Percentiles rank a stretch among this genome's conserved stretches.
These are phyloP conservation scores for Choiromyces venosus DNA, from an alignment of 495 filamentous ascomycete species.

Conservation along the genomic window DNA sequence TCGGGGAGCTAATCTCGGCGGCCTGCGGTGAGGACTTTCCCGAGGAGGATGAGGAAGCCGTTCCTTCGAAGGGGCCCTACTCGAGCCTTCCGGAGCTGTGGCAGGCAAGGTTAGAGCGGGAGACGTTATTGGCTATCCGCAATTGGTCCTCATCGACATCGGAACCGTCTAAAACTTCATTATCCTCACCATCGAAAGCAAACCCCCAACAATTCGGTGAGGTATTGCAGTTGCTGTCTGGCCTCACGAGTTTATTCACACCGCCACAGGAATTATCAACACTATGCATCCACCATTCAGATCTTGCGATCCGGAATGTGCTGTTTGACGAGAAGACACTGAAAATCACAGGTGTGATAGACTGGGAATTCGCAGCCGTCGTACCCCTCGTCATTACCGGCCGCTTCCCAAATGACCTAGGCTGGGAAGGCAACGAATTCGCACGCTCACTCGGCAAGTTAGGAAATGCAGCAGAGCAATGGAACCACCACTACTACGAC, in stretches of 20 bases:
- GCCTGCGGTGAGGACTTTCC: conserved; percentile 29
- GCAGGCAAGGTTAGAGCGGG: conserved; percentile 38
- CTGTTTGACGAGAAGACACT: conserved; percentile 41
- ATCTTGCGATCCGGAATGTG: conserved; percentile 41
- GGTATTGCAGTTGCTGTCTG: conserved; percentile 34
- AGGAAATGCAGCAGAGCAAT: conserved; percentile 33
- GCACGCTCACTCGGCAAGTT: conserved; percentile 39
- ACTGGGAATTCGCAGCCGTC: conserved; percentile 42
- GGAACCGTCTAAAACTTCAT: conserved; percentile 32
- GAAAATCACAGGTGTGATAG: conserved; percentile 42
- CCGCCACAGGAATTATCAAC: conserved; percentile 37
- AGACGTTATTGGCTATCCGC: conserved; percentile 35
- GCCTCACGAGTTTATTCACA: conserved; percentile 34
- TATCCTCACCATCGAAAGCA: conserved; percentile 33
- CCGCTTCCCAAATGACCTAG: conserved; percentile 40
- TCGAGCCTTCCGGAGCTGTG: conserved; percentile 36
- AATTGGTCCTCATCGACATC: conserved; percentile 40
- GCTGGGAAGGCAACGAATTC: conserved; percentile 42
- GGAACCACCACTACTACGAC: conserved; percentile 42
- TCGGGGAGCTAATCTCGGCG: conserved; percentile 38
- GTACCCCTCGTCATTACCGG: conserved; percentile 39
- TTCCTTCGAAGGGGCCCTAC: conserved; percentile 36
- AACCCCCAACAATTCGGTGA: conserved; percentile 41
- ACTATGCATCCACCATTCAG: conserved; percentile 43
- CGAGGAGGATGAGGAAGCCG: conserved; percentile 11